Conservation (phyloP, 2,329 filamentous ascomycete genomes). For the Aspergillus sp. region DNA sequence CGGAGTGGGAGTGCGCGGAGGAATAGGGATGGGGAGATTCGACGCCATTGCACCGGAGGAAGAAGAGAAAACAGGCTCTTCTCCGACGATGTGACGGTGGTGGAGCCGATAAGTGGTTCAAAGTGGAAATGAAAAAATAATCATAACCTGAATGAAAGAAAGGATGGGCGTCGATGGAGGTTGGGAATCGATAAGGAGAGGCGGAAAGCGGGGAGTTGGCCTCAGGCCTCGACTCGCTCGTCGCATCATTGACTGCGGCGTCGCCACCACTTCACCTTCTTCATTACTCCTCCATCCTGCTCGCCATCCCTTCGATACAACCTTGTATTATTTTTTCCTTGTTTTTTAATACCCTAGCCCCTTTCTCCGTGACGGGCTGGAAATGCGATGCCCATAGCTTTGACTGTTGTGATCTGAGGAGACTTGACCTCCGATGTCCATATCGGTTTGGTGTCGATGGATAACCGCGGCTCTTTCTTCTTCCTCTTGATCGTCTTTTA, state of each 20-base stretch:
- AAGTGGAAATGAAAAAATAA: too few relatives aligned
- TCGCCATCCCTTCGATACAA: neutral
- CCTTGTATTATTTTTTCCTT: neutral
- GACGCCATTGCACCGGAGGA: conserved; percentile 49
- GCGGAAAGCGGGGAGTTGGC: conserved; percentile 5
- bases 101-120: too few relatives aligned
- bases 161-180: neutral
- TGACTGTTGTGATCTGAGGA: conserved; percentile 11
- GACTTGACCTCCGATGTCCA: conserved; percentile 18
- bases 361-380: conserved; percentile 8
- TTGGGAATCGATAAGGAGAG: conserved; percentile 7
- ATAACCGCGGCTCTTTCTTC: conserved; percentile 45
- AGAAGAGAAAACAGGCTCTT: neutral
- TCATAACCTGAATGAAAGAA: too few relatives aligned
- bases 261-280: conserved; percentile 4
- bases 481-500: conserved; percentile 50
- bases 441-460: conserved; percentile 33
- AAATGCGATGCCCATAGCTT: conserved; percentile 20
- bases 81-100: neutral
- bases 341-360: neutral
- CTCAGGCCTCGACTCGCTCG: conserved; percentile 19
- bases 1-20: conserved; percentile 62
- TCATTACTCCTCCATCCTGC: conserved; percentile 4
- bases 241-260: conserved; percentile 18
- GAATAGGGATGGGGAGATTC: conserved; percentile 53